phyloP scores from a whole-genome alignment of 2,329 filamentous ascomycete genomes.

The Trichocomaceae sp. region DNA sequence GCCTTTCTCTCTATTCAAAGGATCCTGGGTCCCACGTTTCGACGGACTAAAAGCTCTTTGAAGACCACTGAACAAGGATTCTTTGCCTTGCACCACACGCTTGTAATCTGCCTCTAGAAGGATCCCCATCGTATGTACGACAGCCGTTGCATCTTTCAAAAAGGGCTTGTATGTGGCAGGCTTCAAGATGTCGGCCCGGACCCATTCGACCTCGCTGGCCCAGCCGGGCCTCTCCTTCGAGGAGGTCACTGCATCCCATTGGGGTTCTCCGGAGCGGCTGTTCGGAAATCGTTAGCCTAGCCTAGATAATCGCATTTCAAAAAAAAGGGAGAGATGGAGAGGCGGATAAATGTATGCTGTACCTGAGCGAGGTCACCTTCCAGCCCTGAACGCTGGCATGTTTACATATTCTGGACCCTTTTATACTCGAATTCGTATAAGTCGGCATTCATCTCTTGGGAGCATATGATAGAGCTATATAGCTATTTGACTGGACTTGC shows the following conservation, averaged over 20 bases:
- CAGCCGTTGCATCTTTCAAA: conserved; percentile 69
- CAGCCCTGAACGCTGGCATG: conserved; percentile 77
- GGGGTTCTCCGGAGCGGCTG: conserved; percentile 83
- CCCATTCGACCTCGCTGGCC: conserved; percentile 79
- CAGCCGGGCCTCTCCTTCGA: conserved; percentile 66
- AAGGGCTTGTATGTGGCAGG: conserved; percentile 72
- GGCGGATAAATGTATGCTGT: conserved; percentile 20
- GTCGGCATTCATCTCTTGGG: no score
- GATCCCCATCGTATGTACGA: conserved; percentile 94
- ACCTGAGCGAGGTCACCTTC: conserved; percentile 91
- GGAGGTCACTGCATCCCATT: conserved; percentile 73
- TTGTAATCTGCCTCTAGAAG: conserved; percentile 98
- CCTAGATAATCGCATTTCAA: background rate
- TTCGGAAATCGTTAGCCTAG: background rate
- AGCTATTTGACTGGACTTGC: conserved; percentile 39
- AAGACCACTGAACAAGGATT: conserved; percentile 73
- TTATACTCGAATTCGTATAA: conserved; percentile 15
- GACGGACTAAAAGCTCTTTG: conserved; percentile 67
- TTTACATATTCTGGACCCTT: conserved; percentile 77
- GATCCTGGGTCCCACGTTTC: conserved; percentile 60
- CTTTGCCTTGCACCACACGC: conserved; percentile 73
- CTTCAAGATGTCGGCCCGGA: conserved; percentile 77
- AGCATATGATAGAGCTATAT: background rate
- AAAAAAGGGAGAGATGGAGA: background rate
- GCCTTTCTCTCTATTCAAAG: conserved; percentile 55